Evolutionary conservation across 1,284 basidiomycete species (phyloP).

Genomic region (Puccinia polysora): DNA sequence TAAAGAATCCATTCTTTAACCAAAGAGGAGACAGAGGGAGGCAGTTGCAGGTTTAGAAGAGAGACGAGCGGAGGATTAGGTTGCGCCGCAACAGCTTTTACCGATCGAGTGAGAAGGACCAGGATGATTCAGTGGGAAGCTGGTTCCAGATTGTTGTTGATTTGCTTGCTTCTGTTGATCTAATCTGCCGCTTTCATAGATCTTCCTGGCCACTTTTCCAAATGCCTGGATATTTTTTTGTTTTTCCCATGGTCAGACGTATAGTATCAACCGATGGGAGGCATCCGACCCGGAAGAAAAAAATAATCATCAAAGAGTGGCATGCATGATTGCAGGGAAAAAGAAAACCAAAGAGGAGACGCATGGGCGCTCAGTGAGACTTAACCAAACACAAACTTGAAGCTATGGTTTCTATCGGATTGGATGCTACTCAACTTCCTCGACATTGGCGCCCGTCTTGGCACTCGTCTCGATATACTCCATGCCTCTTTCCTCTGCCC

Average conservation of each 20-base stretch:
- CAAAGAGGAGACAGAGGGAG: too few species aligned
- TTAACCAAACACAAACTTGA: too few species aligned
- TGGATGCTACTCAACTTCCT: slow-evolving; percentile 30
- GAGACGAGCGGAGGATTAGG: too few species aligned
- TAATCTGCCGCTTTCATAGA: slow-evolving; percentile 24
- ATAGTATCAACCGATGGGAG: too few species aligned
- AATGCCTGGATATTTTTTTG: slow-evolving; percentile 33
- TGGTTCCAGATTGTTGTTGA: background rate
- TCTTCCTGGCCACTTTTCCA: slow-evolving; percentile 22
- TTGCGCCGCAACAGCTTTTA: too few species aligned
- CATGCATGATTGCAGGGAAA: background rate
- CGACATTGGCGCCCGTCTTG: slow-evolving; percentile 38
- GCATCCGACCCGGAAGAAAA: too few species aligned
- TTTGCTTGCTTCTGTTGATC: slow-evolving; percentile 12
- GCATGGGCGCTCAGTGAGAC: background rate
- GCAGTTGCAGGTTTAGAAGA: too few species aligned
- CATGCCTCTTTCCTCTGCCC: slow-evolving; percentile 34
- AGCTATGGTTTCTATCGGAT: too few species aligned
- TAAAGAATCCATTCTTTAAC: too few species aligned
- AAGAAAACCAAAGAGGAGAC: background rate
- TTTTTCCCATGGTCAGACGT: too few species aligned
- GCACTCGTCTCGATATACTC: slow-evolving; percentile 42
- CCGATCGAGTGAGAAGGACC: too few species aligned
- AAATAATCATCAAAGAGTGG: background rate
- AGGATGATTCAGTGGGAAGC: slow-evolving; percentile 19